These are phyloP conservation scores for Botrytis cinerea DNA, from an alignment of 2,329 filamentous ascomycete species.

Conservation along the genomic window DNA sequence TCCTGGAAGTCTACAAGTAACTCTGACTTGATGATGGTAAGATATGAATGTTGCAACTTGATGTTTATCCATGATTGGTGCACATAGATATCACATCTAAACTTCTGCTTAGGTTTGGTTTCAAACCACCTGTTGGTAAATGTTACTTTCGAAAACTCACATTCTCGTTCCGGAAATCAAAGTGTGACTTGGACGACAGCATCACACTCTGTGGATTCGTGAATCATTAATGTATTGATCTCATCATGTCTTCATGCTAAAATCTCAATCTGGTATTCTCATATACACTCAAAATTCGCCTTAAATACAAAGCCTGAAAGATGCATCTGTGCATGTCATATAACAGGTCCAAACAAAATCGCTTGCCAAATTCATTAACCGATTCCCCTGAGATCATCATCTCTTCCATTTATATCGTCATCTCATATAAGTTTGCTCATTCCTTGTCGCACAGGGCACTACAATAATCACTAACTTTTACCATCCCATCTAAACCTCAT, in stretches of 20 bases:
- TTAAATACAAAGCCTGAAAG: slow-evolving; percentile 14
- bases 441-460: neutral
- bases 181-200: neutral
- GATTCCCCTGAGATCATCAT: neutral
- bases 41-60: too few relatives aligned
- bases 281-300: neutral
- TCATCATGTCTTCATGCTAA: neutral
- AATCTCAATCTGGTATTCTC: neutral
- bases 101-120: neutral
- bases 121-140: neutral
- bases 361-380: neutral
- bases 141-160: neutral
- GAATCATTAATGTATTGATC: neutral
- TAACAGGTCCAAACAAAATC: neutral
- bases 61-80: too few relatives aligned
- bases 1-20: too few relatives aligned
- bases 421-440: neutral
- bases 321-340: neutral
- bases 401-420: neutral
- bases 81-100: neutral
- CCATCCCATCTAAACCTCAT: slow-evolving; percentile 49
- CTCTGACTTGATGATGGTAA: too few relatives aligned
- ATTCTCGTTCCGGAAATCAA: neutral
- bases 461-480: neutral
- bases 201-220: neutral